Conservation (phyloP, 2,329 filamentous ascomycete species). For the Aspergillus japonicus region DNA sequence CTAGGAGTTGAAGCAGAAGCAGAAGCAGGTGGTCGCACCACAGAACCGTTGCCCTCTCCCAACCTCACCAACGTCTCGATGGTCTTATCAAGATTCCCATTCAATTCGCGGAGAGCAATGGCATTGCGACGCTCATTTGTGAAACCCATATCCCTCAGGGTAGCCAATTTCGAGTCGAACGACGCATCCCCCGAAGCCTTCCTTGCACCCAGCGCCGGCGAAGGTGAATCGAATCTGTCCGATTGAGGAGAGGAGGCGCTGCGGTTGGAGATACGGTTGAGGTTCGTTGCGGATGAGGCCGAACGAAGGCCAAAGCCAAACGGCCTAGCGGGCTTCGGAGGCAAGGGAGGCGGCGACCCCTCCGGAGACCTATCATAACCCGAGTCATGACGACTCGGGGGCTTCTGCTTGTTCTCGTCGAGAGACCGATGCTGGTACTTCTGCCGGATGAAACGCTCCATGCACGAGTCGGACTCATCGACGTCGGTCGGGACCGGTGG, state of each 20-base stretch:
- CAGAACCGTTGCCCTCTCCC: constrained; percentile 62
- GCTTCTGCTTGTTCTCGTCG: constrained; percentile 46
- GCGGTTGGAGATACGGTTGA: constrained; percentile 56
- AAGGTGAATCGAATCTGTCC: constrained; percentile 14
- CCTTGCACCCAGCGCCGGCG: not conserved
- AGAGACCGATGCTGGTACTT: constrained; percentile 77
- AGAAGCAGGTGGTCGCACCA: constrained; percentile 57
- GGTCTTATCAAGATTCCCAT: constrained; percentile 80
- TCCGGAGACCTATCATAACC: constrained; percentile 56
- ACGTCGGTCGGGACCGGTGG: constrained; percentile 83
- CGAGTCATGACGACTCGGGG: constrained; percentile 54
- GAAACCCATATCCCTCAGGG: constrained; percentile 89
- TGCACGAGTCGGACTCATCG: constrained; percentile 88
- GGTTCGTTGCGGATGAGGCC: constrained; percentile 68
- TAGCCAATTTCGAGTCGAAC: constrained; percentile 72
- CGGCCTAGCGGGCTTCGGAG: constrained; percentile 60
- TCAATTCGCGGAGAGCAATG: constrained; percentile 75
- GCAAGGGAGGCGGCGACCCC: constrained; percentile 56
- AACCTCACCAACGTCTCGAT: constrained; percentile 81
- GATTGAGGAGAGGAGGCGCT: constrained; percentile 25
- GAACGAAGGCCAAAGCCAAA: constrained; percentile 66
- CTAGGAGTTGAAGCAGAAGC: constrained; percentile 48
- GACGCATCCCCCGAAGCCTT: constrained; percentile 28
- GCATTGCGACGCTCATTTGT: constrained; percentile 76
- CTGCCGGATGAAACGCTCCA: constrained; percentile 92